Evolutionary conservation across 768 basidiomycete species (phyloP), one percentile per base, ranked within the genome.

Genomic region (Suillus variegatus): DNA sequence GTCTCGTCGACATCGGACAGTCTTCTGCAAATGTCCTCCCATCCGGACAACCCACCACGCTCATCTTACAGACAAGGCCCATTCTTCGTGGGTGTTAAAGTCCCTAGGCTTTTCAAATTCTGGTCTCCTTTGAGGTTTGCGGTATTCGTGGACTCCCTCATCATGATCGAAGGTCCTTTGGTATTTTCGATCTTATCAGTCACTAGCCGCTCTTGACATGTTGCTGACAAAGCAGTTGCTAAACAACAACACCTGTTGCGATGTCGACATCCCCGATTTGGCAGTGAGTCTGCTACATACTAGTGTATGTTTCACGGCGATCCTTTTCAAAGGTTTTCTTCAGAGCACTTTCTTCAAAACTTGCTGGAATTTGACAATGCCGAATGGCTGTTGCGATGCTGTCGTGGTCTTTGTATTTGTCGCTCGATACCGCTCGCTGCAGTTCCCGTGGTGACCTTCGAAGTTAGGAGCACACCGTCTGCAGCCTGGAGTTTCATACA

Each of bases 151-250:
- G 32, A 55, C 54, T 13, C 18, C 32, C 32, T 38, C 36, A 10
- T 35, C 5, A 5, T 32, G 32, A 32, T 32, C 32, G 32, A 32
- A 54, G 40, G 40, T 18, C 40, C 22, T 57, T 25, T 40, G 56
- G 25, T 28, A 14, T 32, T 58, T 18, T 43, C 20, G 64, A 75
- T 75, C 75, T 77, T 72, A 77, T 74, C 70, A 64, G 72, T 67
- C 64, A 61, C 65, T 32, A 8, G 1, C 14, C 41, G 71, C 65
- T 46, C 10, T 38, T 38, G 36, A 38, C 16, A 6, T 28, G 25
- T 43, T 28, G 58, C 40, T 60, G 41, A 60, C 41, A 69, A 75
- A 66, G 65, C 65, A 54, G 64, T 65, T 64, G 52, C 62, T 65
- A 63, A 36, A 58, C 60, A 40, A 55, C 57, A 40, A 8, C 40